A percentile compares a stretch with the other conserved stretches of the same genome.
Evolutionary conservation across 208 protist species (phyloP).

Genomic region (Wallacemonas sp.): DNA sequence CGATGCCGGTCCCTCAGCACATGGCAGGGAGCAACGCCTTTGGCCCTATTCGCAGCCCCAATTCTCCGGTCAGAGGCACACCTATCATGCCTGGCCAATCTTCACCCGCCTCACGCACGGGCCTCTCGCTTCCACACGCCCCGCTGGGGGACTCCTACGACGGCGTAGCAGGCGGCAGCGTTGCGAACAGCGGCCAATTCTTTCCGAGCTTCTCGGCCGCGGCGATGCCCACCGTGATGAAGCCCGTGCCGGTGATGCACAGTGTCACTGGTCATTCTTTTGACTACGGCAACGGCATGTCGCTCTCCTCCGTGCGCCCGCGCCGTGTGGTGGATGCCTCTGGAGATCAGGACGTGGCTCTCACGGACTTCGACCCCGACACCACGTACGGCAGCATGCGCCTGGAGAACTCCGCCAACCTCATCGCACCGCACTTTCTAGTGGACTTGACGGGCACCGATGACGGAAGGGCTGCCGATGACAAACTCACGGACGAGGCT

Average conservation of each 20-base stretch:
- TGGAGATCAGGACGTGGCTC: not conserved
- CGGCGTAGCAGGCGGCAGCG: not conserved
- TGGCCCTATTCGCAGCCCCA: not conserved
- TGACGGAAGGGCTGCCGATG: not conserved
- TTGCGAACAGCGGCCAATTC: not conserved
- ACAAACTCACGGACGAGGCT: not conserved
- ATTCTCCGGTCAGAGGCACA: slow-evolving; percentile 5
- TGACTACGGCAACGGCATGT: not conserved
- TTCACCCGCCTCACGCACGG: too few species aligned
- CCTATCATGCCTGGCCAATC: too few species aligned
- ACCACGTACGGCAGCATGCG: slow-evolving; percentile 6
- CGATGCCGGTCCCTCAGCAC: too few species aligned
- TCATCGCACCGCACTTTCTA: not conserved
- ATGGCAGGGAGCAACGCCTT: not conserved
- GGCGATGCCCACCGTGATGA: not conserved
- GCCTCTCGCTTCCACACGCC: not conserved
- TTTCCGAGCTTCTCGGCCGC: not conserved
- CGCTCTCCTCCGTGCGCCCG: not conserved
- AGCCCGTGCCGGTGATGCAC: not conserved
- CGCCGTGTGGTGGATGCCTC: not conserved
- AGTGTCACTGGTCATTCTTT: not conserved
- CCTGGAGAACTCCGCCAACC: slow-evolving; percentile 9
- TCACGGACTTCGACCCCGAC: slow-evolving; percentile 6
- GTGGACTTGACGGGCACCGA: not conserved
- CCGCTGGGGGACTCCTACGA: not conserved